Base-by-base conservation (phyloP, 129 eudicot species). In the Sambucus nigra region DNA sequence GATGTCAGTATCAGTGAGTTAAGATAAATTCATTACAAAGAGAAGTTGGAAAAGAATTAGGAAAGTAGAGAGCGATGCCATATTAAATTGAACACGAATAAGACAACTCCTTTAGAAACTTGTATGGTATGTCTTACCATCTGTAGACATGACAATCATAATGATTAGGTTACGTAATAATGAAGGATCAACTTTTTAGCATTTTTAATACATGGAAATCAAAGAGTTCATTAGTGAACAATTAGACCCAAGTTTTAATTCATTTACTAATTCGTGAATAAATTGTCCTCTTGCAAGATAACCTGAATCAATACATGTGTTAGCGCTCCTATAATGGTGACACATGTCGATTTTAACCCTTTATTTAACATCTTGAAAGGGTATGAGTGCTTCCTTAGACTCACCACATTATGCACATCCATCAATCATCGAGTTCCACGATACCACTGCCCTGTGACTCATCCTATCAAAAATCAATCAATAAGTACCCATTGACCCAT, bases 401-500 rank as follows among this genome's bases (percentile, higher is more conserved):
- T 92, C 58, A 17, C 94, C 99, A 73, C 31, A 73, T 41, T 77
- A 80, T 1, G 80, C 77, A 72, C 82, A 86, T 1, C 95, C 95
- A 68, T 86, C 91, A 42, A 92, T 86, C 89, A 92, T 79, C 7
- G 84, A 69, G 53, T 86, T 92, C 99, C 95, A 92, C 1, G 96
- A 79, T 26, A 86, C 95, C 32, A 82, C 91, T 3, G 71, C 82
- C 75, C 51, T 82, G 8, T 32, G 17, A 42, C 60, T 46, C 82
- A 86, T 82, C 51, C 57, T 38, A 42, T 92, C 85, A 41, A 92
- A 92, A 26, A 86, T 64, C 48, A 56, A 55, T 6, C 80, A 69
- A 2, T 82, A 91, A 13, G 50, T 65, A 47, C 60, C 51, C 29
- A 82, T 58, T 13, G 51, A 69, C 41, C 94, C 85, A 57, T 94